Evolutionary conservation across 2,329 filamentous ascomycete genomes (phyloP).

Genomic region (Pseudogymnoascus pannorum): DNA sequence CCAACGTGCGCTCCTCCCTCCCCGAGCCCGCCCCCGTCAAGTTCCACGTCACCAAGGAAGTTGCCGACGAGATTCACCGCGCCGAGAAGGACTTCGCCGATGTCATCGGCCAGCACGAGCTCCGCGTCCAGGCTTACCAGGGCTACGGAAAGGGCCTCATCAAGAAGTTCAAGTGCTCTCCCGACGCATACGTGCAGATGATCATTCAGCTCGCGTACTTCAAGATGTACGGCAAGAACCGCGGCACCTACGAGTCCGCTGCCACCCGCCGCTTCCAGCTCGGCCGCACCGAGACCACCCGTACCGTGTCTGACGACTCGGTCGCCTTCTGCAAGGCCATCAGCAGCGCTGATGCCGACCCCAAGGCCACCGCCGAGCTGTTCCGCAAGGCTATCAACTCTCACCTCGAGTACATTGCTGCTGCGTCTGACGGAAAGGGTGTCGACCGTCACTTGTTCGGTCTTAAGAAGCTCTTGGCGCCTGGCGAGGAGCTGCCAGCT

Average conservation of each 20-base stretch:
- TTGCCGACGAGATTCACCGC: conserved; percentile 69
- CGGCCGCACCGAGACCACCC: conserved; percentile 93
- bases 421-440: conserved; percentile 85
- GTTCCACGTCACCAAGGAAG: conserved; percentile 69
- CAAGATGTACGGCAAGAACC: conserved; percentile 98
- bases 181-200: conserved; percentile 97
- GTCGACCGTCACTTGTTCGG: conserved; percentile 97
- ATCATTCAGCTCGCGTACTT: conserved; percentile 95
- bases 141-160: conserved; percentile 97
- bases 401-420: conserved; percentile 84
- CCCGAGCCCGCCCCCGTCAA: conserved; percentile 70
- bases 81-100: conserved; percentile 72
- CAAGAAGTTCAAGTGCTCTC: conserved; percentile 98
- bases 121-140: conserved; percentile 91
- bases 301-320: conserved; percentile 82
- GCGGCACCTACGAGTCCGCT: conserved; percentile 95
- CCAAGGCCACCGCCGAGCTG: conserved; percentile 60
- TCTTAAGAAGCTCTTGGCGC: conserved; percentile 78
- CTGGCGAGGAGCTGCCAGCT: conserved; percentile 71
- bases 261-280: conserved; percentile 92
- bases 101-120: conserved; percentile 80
- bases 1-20: conserved; percentile 70
- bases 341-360: conserved; percentile 56
- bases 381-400: conserved; percentile 76
- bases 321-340: conserved; percentile 87